phyloP scores from a whole-genome alignment of 345 rosid genomes.

The Gossypioides kirkii region DNA sequence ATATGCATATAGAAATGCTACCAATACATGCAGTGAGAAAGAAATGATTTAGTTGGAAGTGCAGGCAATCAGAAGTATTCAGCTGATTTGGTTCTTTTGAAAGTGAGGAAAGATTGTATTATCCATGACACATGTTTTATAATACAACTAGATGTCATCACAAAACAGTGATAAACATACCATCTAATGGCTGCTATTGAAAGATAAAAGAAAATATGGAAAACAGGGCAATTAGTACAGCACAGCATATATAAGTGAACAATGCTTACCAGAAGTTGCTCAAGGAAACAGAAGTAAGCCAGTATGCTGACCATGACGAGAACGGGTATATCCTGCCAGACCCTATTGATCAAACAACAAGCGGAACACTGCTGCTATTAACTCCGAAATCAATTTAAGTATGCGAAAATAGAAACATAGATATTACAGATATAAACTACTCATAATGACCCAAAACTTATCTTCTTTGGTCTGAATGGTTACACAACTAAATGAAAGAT shows the following conservation, averaged over 20 bases:
- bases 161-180: background rate
- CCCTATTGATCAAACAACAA: conserved; percentile 55
- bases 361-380: conserved; percentile 57
- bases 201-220: background rate
- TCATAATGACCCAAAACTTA: background rate
- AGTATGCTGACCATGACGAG: conserved; percentile 87
- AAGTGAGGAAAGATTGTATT: background rate
- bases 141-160: background rate
- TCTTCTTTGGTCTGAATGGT: background rate
- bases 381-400: conserved; percentile 40
- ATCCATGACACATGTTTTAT: background rate
- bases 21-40: background rate
- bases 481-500: background rate
- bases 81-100: background rate
- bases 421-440: conserved; percentile 7
- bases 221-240: background rate
- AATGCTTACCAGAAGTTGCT: conserved; percentile 77
- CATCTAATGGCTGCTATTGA: background rate
- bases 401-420: conserved; percentile 1
- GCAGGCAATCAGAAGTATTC: background rate
- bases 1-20: background rate
- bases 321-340: conserved; percentile 89
- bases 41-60: background rate
- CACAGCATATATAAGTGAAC: background rate
- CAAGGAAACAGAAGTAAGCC: conserved; percentile 89